Base-by-base conservation (phyloP, 192 early-diverging fungal genomes). In the Gryganskiella cystojenkinii region DNA sequence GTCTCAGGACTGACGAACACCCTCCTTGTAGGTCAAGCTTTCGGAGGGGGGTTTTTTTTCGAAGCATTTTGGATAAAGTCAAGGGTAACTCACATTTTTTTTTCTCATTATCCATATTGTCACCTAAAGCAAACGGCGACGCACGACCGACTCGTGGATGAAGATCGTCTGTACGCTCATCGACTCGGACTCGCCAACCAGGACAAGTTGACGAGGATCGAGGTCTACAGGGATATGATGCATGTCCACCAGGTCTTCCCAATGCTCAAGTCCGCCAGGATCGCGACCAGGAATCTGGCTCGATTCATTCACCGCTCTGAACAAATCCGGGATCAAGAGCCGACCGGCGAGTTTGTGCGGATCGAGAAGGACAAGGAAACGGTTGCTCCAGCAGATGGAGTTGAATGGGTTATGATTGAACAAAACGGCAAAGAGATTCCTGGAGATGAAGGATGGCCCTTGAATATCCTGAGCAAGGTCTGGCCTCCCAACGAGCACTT, bases 221-320 rank as follows among this genome's bases (percentile, higher is more conserved):
- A 76, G 40, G 46, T 44, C 22, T 76, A 76, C 47, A 46, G 43
- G 35, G 49, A 63, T 31, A 67, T 67, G 64, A 46, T 63, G 33
- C 72, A 76, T 35, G 72, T 76, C 35, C 72, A 76, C 34, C 72
- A 76, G 20, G 52, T 63, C 31, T 54, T 67, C 4, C 17, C 59
- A 6, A 20, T 67, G 13, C 65, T 76, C 37, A 17, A 51, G 8
- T 20, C 47, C 0, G 59, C 59, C 0, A 27, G 15, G 15, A 35
- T 62, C 5, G 72, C 59, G 3, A 20, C 30, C 58, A 62, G 15
- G 28, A 76, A 67, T 22, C 27, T 76, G 17, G 64, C 72, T 3
- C 72, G 65, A 0, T 76, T 76, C 58, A 56, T 76, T 28, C 57
- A 49, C 3, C 58, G 72, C 6, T 76, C 65, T 3, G 34, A 27